These are phyloP conservation scores for Oryza rufipogon DNA, from an alignment of 176 grass and related monocot species.

Conservation along the genomic window DNA sequence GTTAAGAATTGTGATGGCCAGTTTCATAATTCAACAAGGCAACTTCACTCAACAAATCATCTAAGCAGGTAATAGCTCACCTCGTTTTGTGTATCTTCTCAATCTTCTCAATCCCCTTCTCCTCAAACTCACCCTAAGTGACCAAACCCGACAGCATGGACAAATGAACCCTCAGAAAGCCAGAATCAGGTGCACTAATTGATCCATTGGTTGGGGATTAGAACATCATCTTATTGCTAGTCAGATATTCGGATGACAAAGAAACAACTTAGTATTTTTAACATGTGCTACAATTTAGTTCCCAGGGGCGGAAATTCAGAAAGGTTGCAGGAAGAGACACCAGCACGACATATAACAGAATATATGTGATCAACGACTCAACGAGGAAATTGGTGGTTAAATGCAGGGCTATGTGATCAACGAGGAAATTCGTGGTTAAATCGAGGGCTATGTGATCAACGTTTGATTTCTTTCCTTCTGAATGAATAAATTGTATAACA, in stretches of 20 bases:
- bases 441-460: neutral
- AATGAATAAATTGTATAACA: neutral
- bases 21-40: constrained; percentile 1
- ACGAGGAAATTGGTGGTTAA: neutral
- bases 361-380: neutral
- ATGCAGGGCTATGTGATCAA: neutral
- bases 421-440: neutral
- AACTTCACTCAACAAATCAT: neutral
- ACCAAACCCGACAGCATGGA: neutral
- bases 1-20: neutral
- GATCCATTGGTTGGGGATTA: neutral
- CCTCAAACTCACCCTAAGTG: neutral
- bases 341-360: neutral
- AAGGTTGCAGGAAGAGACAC: neutral
- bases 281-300: neutral
- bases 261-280: neutral
- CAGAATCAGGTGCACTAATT: neutral
- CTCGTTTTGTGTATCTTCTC: too few relatives aligned
- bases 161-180: neutral
- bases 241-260: neutral
- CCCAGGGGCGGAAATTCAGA: neutral
- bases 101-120: too few relatives aligned
- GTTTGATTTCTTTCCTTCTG: neutral
- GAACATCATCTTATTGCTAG: neutral
- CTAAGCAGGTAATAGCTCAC: too few relatives aligned